Evolutionary conservation across 768 basidiomycete species (phyloP), one percentile per base, ranked within the genome.

Genomic region (Xerocomellus amylosporus): DNA sequence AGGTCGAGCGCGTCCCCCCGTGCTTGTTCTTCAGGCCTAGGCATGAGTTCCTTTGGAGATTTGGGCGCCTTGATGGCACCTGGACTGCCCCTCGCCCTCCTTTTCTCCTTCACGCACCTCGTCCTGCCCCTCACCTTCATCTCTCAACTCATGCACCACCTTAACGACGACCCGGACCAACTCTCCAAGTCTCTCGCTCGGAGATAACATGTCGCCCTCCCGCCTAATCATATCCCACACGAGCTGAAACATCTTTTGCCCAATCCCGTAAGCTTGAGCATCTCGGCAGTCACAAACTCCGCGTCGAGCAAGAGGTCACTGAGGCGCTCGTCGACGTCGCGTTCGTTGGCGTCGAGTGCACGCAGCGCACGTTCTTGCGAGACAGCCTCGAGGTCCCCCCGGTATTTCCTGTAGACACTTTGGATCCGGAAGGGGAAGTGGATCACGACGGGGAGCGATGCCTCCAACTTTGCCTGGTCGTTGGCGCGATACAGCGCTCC

Each of bases 121-220:
- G 24, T 26, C 24, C 24, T 26, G 24, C 24, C 24, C 74, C 15
- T 73, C 75, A 5, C 64, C 61, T 8, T 74, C 71, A 15, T 73
- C 75, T 22, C 93, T 78, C 10, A 96, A 75, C 54, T 91, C 89
- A 50, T 89, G 85, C 1, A 97, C 81, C 34, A 90, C 86, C 65
- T 96, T 93, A 34, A 95, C 93, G 1, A 95, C 85, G 24, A 95
- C 79, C 4, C 88, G 84, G 60, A 97, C 91, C 33, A 97, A 77
- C 68, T 97, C 93, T n/a, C n/a, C n/a, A n/a, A n/a, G n/a, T 19
- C 85, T 77, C 71, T 98, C 94, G 56, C 76, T 84, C 13, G 81
- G 72, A 1, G 88, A 84, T 46, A 98, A 72, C 8, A 98, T 84
- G 68, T 98, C 95, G 0, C 70, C 65, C 14, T 86, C 80, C 58